Base-by-base conservation (phyloP, 75 land plant species). In the Picea glauca region DNA sequence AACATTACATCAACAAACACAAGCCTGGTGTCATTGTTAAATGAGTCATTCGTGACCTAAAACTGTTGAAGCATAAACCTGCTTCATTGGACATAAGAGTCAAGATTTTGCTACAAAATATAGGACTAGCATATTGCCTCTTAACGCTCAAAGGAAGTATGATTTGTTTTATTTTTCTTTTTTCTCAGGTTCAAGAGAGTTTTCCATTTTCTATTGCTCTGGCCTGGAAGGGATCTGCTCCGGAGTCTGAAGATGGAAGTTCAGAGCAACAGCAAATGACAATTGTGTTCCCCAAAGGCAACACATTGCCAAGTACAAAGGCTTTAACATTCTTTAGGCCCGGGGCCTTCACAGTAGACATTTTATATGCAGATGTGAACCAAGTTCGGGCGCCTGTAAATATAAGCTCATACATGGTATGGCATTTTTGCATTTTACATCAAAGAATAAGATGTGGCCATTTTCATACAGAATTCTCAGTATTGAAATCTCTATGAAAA, bases 361-460 rank as follows among this genome's bases (percentile, higher is more conserved):
- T 88, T 23, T 78, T 90, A 2, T 97, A 94, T 83, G 88, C 92
- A 65, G 93, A 93, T 84, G 74, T 72, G 0, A 70, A 26, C 56
- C 93, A 93, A 1, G 59, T 84, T 75, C 90, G 77, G 26, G 84
- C 79, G 9, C 86, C 85, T 8, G 82, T 84, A 32, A 89, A 85
- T 66, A 92, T 97, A 65, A 90, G 92, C 57, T 88, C 98, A 43
- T 95, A 92, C 40, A 90, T 89, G 81, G 98, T 95, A 88, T 33
- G 80, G 15, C n/a, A 23, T 54, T 14, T 11, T 38, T 78, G 15
- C n/a, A 23, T 54, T 14, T 11, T 38, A 38, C 2, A 13, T 18
- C 82, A 5, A 78, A 18, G 38, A 66, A 33, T 15, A 17, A 5
- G 43, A 35, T 66, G 43, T 38, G 17, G 35, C 2, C n/a, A 66